These are phyloP conservation scores for Arthrinium phaeospermum DNA, from an alignment of 2,329 filamentous ascomycete species.

Conservation along the genomic window DNA sequence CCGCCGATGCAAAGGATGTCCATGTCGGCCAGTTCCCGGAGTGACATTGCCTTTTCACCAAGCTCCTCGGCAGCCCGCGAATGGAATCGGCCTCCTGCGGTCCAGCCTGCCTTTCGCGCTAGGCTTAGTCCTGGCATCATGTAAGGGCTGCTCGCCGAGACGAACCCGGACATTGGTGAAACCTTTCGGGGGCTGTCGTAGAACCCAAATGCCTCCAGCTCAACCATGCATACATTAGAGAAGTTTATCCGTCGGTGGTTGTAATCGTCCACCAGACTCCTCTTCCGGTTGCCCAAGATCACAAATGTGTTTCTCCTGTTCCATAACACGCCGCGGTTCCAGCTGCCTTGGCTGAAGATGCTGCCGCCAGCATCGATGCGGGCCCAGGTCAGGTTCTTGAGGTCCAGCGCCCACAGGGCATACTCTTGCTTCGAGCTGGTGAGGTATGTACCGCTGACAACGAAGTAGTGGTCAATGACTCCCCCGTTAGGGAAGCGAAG, in stretches of 20 bases:
- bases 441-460: constrained; percentile 95
- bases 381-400: constrained; percentile 89
- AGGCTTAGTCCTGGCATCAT: constrained; percentile 62
- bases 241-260: constrained; percentile 98
- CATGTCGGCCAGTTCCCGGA: constrained; percentile 95
- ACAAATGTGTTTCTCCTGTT: constrained; percentile 93
- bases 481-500: constrained; percentile 95
- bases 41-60: constrained; percentile 76
- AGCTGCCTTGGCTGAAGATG: constrained; percentile 95
- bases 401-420: constrained; percentile 91
- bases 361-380: constrained; percentile 93
- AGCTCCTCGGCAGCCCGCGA: constrained; percentile 83
- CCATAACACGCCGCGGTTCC: constrained; percentile 96
- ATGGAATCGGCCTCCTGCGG: constrained; percentile 77
- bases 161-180: constrained; percentile 79
- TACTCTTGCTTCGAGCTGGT: constrained; percentile 99
- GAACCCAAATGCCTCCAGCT: constrained; percentile 94
- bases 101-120: constrained; percentile 65
- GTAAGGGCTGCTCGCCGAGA: constrained; percentile 79
- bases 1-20: constrained; percentile 91
- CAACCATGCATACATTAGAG: constrained; percentile 94
- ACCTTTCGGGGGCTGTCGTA: constrained; percentile 92
- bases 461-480: constrained; percentile 93
- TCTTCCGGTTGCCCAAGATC: constrained; percentile 90
- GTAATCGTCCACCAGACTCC: constrained; percentile 95